Evolutionary conservation across 1,139 yeast species (phyloP).

Genomic region (Sporopachydermia cereana): DNA sequence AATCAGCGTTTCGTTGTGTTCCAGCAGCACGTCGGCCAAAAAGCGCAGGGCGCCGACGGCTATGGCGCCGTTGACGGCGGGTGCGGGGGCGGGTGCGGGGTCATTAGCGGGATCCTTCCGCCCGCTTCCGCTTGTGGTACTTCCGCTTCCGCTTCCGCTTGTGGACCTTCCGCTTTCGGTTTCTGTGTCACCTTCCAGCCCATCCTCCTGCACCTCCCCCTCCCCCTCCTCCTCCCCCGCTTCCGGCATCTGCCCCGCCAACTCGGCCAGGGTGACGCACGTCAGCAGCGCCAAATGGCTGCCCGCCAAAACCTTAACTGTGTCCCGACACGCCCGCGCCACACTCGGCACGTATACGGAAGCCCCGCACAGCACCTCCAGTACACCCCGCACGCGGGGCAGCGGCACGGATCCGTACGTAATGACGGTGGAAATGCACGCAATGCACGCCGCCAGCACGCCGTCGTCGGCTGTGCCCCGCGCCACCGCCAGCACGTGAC

Average conservation of each 20-base stretch:
- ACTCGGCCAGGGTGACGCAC: slow-evolving; percentile 25
- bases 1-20: neutral
- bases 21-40: neutral
- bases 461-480: slow-evolving; percentile 30
- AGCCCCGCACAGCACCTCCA: slow-evolving; percentile 42
- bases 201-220: slow-evolving; percentile 7
- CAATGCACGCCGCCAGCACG: slow-evolving; percentile 34
- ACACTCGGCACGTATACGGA: slow-evolving; percentile 28
- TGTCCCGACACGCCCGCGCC: slow-evolving; percentile 30
- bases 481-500: slow-evolving; percentile 30
- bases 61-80: neutral
- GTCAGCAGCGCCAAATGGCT: slow-evolving; percentile 27
- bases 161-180: too few species aligned
- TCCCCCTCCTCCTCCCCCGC: neutral
- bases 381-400: slow-evolving; percentile 25
- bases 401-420: slow-evolving; percentile 39
- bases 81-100: neutral
- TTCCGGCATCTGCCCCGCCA: slow-evolving; percentile 10
- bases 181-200: neutral
- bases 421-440: slow-evolving; percentile 35
- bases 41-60: slow-evolving; percentile 1
- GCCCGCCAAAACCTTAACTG: slow-evolving; percentile 25
- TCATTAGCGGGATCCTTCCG: neutral
- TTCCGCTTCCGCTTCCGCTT: too few species aligned
- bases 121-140: too few species aligned